These are phyloP conservation scores for Eimeria zaria DNA, from an alignment of 169 alveolate genomes.

Conservation along the genomic window DNA sequence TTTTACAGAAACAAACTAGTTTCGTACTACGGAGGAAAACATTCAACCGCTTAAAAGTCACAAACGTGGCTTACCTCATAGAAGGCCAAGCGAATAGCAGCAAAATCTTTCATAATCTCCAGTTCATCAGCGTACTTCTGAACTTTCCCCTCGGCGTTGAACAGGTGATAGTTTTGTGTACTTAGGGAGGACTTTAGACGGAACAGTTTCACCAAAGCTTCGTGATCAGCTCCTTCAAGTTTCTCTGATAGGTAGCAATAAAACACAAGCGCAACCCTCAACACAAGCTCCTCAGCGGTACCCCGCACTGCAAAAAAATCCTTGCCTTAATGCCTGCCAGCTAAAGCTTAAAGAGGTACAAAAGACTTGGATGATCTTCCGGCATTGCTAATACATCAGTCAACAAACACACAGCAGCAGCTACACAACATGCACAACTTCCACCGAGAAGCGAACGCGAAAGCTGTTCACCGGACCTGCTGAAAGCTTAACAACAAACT, in stretches of 20 bases:
- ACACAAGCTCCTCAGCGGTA: neutral
- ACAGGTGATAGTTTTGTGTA: slow-evolving; percentile 97
- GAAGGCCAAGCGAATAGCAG: slow-evolving; percentile 94
- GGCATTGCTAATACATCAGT: neutral
- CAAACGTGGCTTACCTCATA: slow-evolving; percentile 93
- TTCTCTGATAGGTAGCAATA: slow-evolving; percentile 46
- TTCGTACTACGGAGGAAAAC: neutral
- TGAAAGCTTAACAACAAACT: slow-evolving; percentile 92
- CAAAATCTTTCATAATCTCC: slow-evolving; percentile 97
- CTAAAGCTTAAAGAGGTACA: neutral
- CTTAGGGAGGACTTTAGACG: slow-evolving; percentile 93
- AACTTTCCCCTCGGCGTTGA: slow-evolving; percentile 96
- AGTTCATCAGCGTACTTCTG: slow-evolving; percentile 95
- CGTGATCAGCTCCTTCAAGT: slow-evolving; percentile 88
- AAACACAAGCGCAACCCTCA: neutral
- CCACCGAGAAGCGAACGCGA: neutral
- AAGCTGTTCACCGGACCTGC: slow-evolving; percentile 85
- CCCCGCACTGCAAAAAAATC: neutral
- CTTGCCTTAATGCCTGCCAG: neutral
- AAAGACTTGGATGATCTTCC: neutral
- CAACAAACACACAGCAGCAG: neutral
- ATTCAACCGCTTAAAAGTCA: neutral
- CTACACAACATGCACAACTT: neutral
- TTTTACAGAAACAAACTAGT: neutral
- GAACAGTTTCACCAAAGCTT: slow-evolving; percentile 97